phyloP scores from a whole-genome alignment of 1,139 yeast genomes.

The Spencermartinsiella ligniputridi region DNA sequence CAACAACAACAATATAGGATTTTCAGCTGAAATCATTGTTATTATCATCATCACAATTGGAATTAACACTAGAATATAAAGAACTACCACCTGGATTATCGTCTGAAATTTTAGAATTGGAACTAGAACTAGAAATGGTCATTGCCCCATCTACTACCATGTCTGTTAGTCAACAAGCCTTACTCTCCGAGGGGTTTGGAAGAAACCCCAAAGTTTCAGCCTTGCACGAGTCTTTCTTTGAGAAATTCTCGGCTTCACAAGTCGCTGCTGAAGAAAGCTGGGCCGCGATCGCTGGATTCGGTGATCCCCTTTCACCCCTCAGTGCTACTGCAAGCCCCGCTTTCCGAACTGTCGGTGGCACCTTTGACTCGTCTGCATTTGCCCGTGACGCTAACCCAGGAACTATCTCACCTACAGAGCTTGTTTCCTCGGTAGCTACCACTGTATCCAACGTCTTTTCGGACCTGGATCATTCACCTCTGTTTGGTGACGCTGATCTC shows the following conservation, averaged over 20 bases:
- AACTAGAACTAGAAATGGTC: neutral
- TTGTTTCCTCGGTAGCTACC: conserved; percentile 21
- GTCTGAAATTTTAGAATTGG: neutral
- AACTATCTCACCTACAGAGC: conserved; percentile 33
- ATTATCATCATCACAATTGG: too few species aligned
- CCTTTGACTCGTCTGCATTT: conserved; percentile 15
- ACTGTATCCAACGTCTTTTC: conserved; percentile 17
- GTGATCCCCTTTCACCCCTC: conserved; percentile 7
- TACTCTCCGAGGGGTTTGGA: conserved; percentile 1
- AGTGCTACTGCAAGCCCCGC: conserved; percentile 11
- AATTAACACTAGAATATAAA: too few species aligned
- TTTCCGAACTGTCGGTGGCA: conserved; percentile 9
- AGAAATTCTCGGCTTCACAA: conserved; percentile 30
- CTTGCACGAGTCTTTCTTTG: conserved; percentile 29
- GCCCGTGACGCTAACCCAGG: conserved; percentile 22
- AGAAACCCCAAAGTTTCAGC: neutral
- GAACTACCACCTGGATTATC: too few species aligned
- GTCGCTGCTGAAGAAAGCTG: conserved; percentile 23
- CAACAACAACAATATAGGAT: neutral
- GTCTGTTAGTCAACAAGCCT: neutral
- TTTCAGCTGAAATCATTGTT: neutral
- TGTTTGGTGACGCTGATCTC: conserved; percentile 31
- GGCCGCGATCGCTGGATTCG: conserved; percentile 21
- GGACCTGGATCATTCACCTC: conserved; percentile 32
- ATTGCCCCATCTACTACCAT: conserved; percentile 1